Conservation (phyloP, 2,329 filamentous ascomycete genomes). For the Aspergillus sp. region DNA sequence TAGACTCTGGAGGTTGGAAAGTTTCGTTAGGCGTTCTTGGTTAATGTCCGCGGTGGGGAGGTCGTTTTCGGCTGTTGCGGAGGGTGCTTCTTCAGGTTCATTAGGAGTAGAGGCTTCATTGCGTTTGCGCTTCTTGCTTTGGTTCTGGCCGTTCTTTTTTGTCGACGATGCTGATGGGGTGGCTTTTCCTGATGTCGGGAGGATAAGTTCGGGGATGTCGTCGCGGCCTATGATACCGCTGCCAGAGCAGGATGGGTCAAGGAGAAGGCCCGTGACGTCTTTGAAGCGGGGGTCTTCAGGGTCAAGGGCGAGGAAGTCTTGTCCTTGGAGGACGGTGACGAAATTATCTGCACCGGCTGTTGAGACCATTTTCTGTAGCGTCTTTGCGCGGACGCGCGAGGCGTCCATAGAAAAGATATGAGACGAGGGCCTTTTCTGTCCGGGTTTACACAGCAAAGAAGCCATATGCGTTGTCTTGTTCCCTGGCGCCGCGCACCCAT, state of each 20-base stretch:
- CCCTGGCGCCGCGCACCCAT: conserved; percentile 90
- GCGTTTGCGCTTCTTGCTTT: conserved; percentile 48
- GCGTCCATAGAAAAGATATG: conserved; percentile 52
- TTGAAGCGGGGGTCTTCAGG: conserved; percentile 61
- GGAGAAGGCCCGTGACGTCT: conserved; percentile 75
- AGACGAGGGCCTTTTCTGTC: conserved; percentile 21
- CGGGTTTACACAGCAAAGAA: conserved; percentile 58
- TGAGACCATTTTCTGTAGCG: conserved; percentile 79
- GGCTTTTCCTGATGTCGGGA: conserved; percentile 40
- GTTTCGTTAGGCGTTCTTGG: conserved; percentile 64
- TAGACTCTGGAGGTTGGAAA: conserved; percentile 78
- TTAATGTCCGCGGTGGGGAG: conserved; percentile 45
- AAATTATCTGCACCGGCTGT: conserved; percentile 68
- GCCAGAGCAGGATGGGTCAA: conserved; percentile 94
- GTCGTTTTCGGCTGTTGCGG: conserved; percentile 38
- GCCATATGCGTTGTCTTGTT: conserved; percentile 97
- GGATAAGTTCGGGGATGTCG: conserved; percentile 67
- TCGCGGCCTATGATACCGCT: conserved; percentile 92
- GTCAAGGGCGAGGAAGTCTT: conserved; percentile 79
- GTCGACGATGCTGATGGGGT: conserved; percentile 20
- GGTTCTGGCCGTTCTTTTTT: conserved; percentile 14
- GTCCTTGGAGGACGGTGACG: conserved; percentile 68
- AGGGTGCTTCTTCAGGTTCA: conserved; percentile 12
- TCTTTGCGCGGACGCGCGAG: conserved; percentile 61
- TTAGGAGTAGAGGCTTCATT: neutral